Base-by-base conservation (phyloP, 2,329 filamentous ascomycete species). In the Fusarium nisikadoi region DNA sequence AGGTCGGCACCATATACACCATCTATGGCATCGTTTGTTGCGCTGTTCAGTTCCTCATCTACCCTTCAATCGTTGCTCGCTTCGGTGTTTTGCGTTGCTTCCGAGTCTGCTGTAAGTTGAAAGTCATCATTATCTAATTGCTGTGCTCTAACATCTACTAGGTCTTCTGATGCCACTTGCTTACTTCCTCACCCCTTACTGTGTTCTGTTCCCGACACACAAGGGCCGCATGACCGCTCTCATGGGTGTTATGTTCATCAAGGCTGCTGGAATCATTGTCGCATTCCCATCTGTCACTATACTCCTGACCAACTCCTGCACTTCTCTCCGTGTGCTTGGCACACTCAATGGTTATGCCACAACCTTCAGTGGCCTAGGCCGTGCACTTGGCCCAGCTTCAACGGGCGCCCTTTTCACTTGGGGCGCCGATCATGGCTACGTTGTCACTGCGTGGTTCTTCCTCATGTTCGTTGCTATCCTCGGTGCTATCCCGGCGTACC, bases 311-410 rank as follows among this genome's bases (percentile, higher is more conserved):
- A 98, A 98, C 82, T 94, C 92, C 14, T 94, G 94, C 8, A 83
- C 86, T 2, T 94, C 92, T 60, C 84, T 97, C 20, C 76, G 75
- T 46, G 89, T 97, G 14, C 87, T 98, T 9, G 95, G 94, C 3
- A 98, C 95, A 0, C 83, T 98, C 61, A 98, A 98, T 77, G 96
- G 95, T 6, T 90, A 97, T 68, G 95, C 94, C 1, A 97, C 95
- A 0, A 93, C 92, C 62, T 90, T 95, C 38, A 92, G 91, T 71
- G 94, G 93, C 1, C 81, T 98, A 9, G 95, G 95, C 4, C 86
- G 95, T 53, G 95, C 94, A 2, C 77, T 88, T 2, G 96, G 96
- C 0, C 95, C 96, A 1, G 93, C 93, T 1, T 80, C 92, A 38
- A 88, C 90, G 0, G 95, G 95, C 1, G 83, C 86, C 3, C 85